These are phyloP conservation scores for Pythium brachiatum DNA, from an alignment of 352 stramenopile genomes.

Conservation along the genomic window DNA sequence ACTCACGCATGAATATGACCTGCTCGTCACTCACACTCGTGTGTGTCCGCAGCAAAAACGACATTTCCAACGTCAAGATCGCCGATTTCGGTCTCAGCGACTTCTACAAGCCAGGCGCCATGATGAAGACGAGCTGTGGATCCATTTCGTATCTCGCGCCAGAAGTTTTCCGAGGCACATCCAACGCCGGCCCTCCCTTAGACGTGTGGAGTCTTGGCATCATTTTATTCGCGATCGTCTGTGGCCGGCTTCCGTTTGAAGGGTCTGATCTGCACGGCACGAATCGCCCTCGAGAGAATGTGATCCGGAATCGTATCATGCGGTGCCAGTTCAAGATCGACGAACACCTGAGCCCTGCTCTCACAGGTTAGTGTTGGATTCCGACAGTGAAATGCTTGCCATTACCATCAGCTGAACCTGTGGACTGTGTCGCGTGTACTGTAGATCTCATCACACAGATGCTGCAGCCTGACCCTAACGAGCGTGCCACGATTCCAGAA, in stretches of 20 bases:
- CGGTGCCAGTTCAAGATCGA: slow-evolving; percentile 84
- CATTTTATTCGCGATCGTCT: slow-evolving; percentile 86
- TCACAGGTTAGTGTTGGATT: slow-evolving; percentile 37
- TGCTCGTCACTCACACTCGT: too few species aligned
- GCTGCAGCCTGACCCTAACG: slow-evolving; percentile 77
- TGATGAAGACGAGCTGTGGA: slow-evolving; percentile 87
- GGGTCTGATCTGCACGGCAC: slow-evolving; percentile 69
- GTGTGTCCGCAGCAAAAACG: slow-evolving; percentile 54
- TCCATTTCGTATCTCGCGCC: slow-evolving; percentile 86
- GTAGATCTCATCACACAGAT: slow-evolving; percentile 75
- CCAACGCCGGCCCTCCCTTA: slow-evolving; percentile 79
- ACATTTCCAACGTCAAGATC: slow-evolving; percentile 83
- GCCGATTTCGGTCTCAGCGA: slow-evolving; percentile 87
- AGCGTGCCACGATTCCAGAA: slow-evolving; percentile 78
- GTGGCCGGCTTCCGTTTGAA: slow-evolving; percentile 81
- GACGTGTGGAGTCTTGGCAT: slow-evolving; percentile 91
- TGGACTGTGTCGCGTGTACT: neutral
- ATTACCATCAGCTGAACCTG: neutral
- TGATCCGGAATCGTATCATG: slow-evolving; percentile 86
- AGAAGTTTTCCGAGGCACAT: slow-evolving; percentile 85
- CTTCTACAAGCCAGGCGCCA: slow-evolving; percentile 86
- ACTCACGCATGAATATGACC: too few species aligned
- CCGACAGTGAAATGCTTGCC: too few species aligned
- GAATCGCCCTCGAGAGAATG: slow-evolving; percentile 72
- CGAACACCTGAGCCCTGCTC: slow-evolving; percentile 61